Evolutionary conservation across 2,329 filamentous ascomycete species (phyloP).

Genomic region (Fusarium drepaniforme): DNA sequence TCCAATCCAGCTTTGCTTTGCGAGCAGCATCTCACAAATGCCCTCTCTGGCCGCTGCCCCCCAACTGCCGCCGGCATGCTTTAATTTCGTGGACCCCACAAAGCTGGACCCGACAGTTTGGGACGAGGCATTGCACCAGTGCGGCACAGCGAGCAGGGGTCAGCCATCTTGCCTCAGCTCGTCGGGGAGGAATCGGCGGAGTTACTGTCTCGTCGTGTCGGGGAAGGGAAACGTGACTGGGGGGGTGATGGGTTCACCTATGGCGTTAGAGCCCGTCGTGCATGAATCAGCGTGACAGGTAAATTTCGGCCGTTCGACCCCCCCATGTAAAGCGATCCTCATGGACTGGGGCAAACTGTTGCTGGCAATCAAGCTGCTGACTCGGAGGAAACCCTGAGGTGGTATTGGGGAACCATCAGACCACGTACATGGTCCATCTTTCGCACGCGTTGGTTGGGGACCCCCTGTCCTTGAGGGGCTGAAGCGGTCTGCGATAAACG

Average conservation of each 20-base stretch:
- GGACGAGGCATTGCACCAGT: constrained; percentile 39
- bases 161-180: constrained; percentile 40
- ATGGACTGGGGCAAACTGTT: neutral
- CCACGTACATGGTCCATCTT: neutral
- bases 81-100: constrained; percentile 42
- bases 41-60: constrained; percentile 5
- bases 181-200: constrained; percentile 23
- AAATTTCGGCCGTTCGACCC: constrained; percentile 20
- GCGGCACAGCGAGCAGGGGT: constrained; percentile 39
- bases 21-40: neutral
- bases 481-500: constrained; percentile 4
- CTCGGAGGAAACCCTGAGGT: neutral
- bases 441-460: neutral
- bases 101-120: constrained; percentile 43
- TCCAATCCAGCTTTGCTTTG: neutral
- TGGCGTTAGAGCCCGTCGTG: neutral
- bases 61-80: constrained; percentile 38
- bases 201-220: constrained; percentile 4
- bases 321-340: neutral
- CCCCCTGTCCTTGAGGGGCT: constrained; percentile 4
- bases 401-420: constrained; percentile 8
- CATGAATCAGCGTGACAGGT: constrained; percentile 28
- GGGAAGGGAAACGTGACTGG: constrained; percentile 7
- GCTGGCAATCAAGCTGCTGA: neutral
- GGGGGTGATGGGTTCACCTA: neutral